A percentile compares a stretch with the other conserved stretches of the same genome.
phyloP scores from a whole-genome alignment of 2,329 filamentous ascomycete genomes.

The Claviceps fusiformis region DNA sequence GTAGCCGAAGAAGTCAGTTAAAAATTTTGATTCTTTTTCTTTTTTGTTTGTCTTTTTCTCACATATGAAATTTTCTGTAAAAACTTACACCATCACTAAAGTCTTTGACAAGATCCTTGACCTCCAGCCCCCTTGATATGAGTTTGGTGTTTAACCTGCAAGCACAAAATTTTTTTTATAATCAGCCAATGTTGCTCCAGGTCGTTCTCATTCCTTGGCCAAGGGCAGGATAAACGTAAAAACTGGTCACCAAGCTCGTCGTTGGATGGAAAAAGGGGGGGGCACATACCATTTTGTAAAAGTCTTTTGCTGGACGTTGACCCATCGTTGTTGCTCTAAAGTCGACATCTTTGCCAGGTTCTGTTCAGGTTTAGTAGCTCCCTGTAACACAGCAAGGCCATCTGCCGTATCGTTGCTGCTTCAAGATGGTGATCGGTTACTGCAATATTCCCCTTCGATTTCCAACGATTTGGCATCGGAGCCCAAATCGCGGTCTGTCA shows the following conservation, averaged over 20 bases:
- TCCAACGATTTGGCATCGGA: conserved; percentile 7
- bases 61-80: background rate
- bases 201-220: no score
- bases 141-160: conserved; percentile 90
- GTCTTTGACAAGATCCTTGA: conserved; percentile 78
- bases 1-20: conserved; percentile 4
- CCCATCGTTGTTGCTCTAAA: conserved; percentile 53
- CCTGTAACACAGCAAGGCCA: conserved; percentile 31
- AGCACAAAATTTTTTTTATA: conserved; percentile 2
- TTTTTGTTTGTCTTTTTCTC: no score
- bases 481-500: conserved; percentile 15
- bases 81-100: conserved; percentile 82
- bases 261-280: background rate
- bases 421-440: conserved; percentile 22
- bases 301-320: conserved; percentile 90
- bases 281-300: conserved; percentile 75
- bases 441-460: conserved; percentile 10
- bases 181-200: background rate
- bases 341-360: conserved; percentile 47
- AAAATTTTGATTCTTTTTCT: background rate
- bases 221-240: background rate
- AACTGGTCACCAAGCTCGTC: background rate
- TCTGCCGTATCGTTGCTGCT: conserved; percentile 21
- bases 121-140: conserved; percentile 59
- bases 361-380: conserved; percentile 37